These are phyloP conservation scores for Debaryomyces fabryi DNA, from an alignment of 1,139 yeast genomes.

Conservation along the genomic window DNA sequence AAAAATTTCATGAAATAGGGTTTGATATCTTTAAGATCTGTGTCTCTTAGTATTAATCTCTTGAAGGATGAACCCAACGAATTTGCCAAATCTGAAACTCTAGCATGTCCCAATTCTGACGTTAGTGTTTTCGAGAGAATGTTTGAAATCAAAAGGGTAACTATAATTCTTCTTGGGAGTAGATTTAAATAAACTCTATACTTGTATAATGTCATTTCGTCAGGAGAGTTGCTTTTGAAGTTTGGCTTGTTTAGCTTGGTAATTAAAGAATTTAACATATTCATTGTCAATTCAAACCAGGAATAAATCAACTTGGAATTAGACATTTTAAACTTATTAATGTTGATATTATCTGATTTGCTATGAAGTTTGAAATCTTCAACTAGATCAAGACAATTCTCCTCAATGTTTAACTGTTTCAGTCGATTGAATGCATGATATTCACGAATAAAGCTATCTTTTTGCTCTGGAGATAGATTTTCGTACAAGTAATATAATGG, in stretches of 20 bases:
- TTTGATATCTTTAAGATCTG: conserved; percentile 13
- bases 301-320: conserved; percentile 14
- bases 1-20: conserved; percentile 18
- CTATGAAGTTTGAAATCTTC: conserved; percentile 12
- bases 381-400: conserved; percentile 21
- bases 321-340: conserved; percentile 12
- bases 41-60: conserved; percentile 16
- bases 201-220: conserved; percentile 19
- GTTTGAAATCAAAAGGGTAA: conserved; percentile 24
- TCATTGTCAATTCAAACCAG: conserved; percentile 18
- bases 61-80: conserved; percentile 17
- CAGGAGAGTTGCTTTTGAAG: conserved; percentile 12
- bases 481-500: conserved; percentile 25
- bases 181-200: conserved; percentile 22
- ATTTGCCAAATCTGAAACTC: conserved; percentile 19
- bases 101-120: conserved; percentile 19
- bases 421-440: conserved; percentile 27
- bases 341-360: conserved; percentile 9
- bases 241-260: conserved; percentile 6
- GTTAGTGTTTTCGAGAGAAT: conserved; percentile 24
- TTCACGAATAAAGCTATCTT: conserved; percentile 23
- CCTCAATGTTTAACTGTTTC: conserved; percentile 32
- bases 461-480: conserved; percentile 12
- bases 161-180: conserved; percentile 22
- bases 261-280: conserved; percentile 3